Base-by-base conservation (phyloP, 2,329 filamentous ascomycete species). In the Calycina herbarum region DNA sequence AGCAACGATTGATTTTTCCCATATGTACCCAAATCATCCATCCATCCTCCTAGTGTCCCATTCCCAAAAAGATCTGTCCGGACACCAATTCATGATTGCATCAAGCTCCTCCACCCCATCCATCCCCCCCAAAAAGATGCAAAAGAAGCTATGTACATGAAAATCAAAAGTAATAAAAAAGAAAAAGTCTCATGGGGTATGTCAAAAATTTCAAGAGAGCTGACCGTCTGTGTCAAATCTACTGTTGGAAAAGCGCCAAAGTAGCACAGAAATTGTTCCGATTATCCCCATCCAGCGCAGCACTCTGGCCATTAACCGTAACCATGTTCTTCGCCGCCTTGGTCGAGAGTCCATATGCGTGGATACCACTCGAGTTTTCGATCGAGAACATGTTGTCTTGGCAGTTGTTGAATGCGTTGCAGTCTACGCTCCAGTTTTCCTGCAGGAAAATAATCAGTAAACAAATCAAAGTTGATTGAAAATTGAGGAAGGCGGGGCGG, bases 361-460 rank as follows among this genome's bases (percentile, higher is more conserved):
- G 81, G 48, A 92, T 81, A 24, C 77, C 76, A 61, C 82, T 73
- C 0, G 81, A 90, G 74, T 85, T 84, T 77, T 93, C 88, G 42
- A 94, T 80, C 71, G 86, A 87, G 58, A 94, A 83, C 80, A 95
- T 93, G 78, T 93, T 89, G 65, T 88, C 82, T 78, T 94, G 92
- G 80, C 92, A 95, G 70, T 84, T 86, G 76, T 91, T 84, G 10
- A 82, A 82, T 45, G 78, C 77, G 17, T 94, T 83, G 73, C 92
- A 95, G 20, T 82, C 81, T 78, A 93, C 89, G 45, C 79, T 81
- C 78, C 94, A 94, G 82, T 93, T 92, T 77, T 94, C 86, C 64
- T 66, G 35, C 11, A 17, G 5, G 8, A 64, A 15, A 5, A 38
- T 62, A 5, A 38, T 62, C 29, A 51, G 45, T n/a, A 45, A 35